Evolutionary conservation across 768 basidiomycete genomes (phyloP).

Genomic region (Suillus clintonianus): DNA sequence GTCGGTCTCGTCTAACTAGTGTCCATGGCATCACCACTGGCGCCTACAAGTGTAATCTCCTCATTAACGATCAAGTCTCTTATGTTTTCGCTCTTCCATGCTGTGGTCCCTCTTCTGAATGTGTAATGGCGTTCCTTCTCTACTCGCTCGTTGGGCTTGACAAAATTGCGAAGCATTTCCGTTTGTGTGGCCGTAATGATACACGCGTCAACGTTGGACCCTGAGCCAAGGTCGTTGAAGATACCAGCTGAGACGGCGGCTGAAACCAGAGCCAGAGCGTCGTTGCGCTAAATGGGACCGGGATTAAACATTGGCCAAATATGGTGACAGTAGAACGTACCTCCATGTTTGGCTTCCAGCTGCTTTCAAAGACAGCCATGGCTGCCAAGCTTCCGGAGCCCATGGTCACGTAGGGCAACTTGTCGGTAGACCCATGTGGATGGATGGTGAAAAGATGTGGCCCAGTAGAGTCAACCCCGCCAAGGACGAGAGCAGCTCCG

Average conservation of each 20-base stretch:
- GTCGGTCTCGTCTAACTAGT: slow-evolving; percentile 50
- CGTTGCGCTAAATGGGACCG: slow-evolving; percentile 56
- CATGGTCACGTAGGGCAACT: slow-evolving; percentile 98
- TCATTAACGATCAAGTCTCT: slow-evolving; percentile 73
- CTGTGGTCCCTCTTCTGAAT: slow-evolving; percentile 87
- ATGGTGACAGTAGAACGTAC: slow-evolving; percentile 42
- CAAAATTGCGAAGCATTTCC: slow-evolving; percentile 92
- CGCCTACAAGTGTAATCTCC: slow-evolving; percentile 51
- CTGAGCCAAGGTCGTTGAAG: slow-evolving; percentile 98
- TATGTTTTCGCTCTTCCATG: slow-evolving; percentile 81
- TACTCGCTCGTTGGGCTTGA: slow-evolving; percentile 86
- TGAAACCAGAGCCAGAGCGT: slow-evolving; percentile 81
- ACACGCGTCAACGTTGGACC: slow-evolving; percentile 98
- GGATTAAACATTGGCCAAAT: not conserved
- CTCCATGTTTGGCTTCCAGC: slow-evolving; percentile 81
- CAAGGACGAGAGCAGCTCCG: slow-evolving; percentile 94
- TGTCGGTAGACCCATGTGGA: slow-evolving; percentile 98
- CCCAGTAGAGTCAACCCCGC: slow-evolving; percentile 93
- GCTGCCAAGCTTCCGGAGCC: slow-evolving; percentile 95
- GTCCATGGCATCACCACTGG: slow-evolving; percentile 74
- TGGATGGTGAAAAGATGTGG: slow-evolving; percentile 94
- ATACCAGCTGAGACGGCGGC: slow-evolving; percentile 93
- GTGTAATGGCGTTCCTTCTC: slow-evolving; percentile 69
- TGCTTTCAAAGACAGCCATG: slow-evolving; percentile 95
- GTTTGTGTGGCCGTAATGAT: slow-evolving; percentile 86